Percentiles rank a stretch among this genome's conserved stretches.
phyloP scores from a whole-genome alignment of 306 rosid species.

The Cotoneaster glaucophyllus region DNA sequence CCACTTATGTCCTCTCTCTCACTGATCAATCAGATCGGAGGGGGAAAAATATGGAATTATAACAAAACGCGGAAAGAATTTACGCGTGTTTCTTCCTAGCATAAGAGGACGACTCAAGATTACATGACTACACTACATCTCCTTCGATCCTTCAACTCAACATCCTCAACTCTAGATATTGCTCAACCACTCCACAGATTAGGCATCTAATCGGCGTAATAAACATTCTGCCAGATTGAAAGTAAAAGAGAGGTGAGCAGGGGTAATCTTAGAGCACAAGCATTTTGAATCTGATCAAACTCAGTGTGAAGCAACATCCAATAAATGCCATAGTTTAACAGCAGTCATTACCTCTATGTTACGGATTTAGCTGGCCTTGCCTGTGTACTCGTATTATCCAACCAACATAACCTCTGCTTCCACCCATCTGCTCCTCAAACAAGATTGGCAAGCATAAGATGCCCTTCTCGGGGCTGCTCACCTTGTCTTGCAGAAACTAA shows the following conservation, averaged over 20 bases:
- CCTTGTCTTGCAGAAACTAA: constrained; percentile 70
- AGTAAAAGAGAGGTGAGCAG: not conserved
- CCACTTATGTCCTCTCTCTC: not conserved
- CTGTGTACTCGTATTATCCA: constrained; percentile 85
- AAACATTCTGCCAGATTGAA: constrained; percentile 18
- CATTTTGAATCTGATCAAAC: not conserved
- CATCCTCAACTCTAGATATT: not conserved
- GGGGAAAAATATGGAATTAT: constrained; percentile 13
- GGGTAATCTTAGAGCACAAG: no score
- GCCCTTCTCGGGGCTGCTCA: constrained; percentile 90
- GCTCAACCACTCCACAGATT: constrained; percentile 22
- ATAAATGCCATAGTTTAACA: not conserved
- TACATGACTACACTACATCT: constrained; percentile 22
- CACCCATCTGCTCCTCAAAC: constrained; percentile 85
- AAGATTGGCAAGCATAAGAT: constrained; percentile 73
- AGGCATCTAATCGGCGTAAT: constrained; percentile 23
- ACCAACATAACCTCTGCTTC: constrained; percentile 68
- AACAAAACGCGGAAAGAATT: constrained; percentile 14
- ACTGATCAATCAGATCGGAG: not conserved
- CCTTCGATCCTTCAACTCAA: constrained; percentile 20
- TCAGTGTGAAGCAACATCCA: not conserved
- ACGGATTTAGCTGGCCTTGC: constrained; percentile 79
- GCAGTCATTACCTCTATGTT: constrained; percentile 37
- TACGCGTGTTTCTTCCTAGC: constrained; percentile 3
- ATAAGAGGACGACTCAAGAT: constrained; percentile 12